These are phyloP conservation scores for Francoa sonchifolia DNA, from an alignment of 441 rosid genomes.

Conservation along the genomic window DNA sequence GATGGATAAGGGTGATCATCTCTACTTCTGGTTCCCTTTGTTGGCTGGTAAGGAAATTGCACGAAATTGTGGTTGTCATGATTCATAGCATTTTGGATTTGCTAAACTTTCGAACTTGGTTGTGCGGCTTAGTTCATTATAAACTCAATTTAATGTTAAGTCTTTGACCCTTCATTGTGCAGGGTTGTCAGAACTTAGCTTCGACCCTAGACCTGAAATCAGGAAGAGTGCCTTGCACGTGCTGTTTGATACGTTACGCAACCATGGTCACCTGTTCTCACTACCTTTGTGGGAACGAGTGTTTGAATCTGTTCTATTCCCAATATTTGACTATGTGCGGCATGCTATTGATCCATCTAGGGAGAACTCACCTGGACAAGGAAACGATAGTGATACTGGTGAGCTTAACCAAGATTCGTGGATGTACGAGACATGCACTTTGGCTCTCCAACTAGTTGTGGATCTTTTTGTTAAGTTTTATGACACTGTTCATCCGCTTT, in stretches of 20 bases:
- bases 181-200: conserved; percentile 99
- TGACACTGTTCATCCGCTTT: conserved; percentile 84
- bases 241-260: conserved; percentile 83
- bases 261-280: conserved; percentile 94
- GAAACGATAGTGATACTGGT: conserved; percentile 36
- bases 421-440: conserved; percentile 98
- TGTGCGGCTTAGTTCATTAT: too few species aligned
- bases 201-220: conserved; percentile 98
- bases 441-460: conserved; percentile 96
- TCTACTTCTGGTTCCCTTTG: conserved; percentile 94
- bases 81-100: conserved; percentile 1
- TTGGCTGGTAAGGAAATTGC: conserved; percentile 65
- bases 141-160: too few species aligned
- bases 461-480: conserved; percentile 98
- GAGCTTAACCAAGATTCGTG: conserved; percentile 98
- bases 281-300: conserved; percentile 85
- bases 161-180: conserved; percentile 24
- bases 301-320: conserved; percentile 90
- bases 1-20: conserved; percentile 61
- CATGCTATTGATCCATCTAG: conserved; percentile 98
- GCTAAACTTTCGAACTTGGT: too few species aligned
- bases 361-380: conserved; percentile 55
- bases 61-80: conserved; percentile 11
- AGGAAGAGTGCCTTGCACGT: conserved; percentile 96
- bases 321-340: conserved; percentile 95